Base-by-base conservation (phyloP, 805 yeast species). In the Ogataea zsoltii region DNA sequence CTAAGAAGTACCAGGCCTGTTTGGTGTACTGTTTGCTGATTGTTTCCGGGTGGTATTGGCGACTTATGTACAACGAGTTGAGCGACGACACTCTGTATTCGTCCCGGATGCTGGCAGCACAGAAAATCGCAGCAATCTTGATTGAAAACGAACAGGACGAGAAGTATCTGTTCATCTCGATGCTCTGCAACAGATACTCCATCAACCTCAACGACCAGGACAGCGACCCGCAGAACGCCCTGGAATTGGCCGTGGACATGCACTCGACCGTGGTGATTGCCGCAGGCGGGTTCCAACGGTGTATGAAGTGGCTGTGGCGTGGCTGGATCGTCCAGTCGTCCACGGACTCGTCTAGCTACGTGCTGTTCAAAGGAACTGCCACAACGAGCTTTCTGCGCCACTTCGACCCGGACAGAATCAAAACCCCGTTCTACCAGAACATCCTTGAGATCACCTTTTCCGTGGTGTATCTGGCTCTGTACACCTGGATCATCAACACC, bases 301-400 rank as follows among this genome's bases (percentile, higher is more conserved):
- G 96, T 67, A 76, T 88, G 57, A 81, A 83, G 54, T 89, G 96
- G 96, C 65, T 89, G 39, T 89, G 97, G 97, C 71, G 91, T 45
- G 97, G 97, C 23, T 88, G 96, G 96, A 86, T 89, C 50, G 75
- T 86, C 41, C 96, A 88, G 65, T 77, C 85, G 17, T 78, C 82
- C 11, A 64, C 62, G 12, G 88, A 88, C 59, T 88, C 94, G 5
- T 74, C 77, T 18, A 80, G 82, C 13, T 89, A 85, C 56, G 82
- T 79, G 19, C 58, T 83, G 45, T 88, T 84, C 62, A 76, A 74
- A 49, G 81, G 80, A 0, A 76, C 82, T 12, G 72, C 80, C 0
- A 79, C 82, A 18, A 68, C 80, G 4, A 68, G 73, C 12, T 69
- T 86, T 47, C 52, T 66, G 42, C 64, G 76, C 2, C 97, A 89